Evolutionary conservation across 495 filamentous ascomycete genomes (phyloP).

Genomic region (Annulohypoxylon nitens): DNA sequence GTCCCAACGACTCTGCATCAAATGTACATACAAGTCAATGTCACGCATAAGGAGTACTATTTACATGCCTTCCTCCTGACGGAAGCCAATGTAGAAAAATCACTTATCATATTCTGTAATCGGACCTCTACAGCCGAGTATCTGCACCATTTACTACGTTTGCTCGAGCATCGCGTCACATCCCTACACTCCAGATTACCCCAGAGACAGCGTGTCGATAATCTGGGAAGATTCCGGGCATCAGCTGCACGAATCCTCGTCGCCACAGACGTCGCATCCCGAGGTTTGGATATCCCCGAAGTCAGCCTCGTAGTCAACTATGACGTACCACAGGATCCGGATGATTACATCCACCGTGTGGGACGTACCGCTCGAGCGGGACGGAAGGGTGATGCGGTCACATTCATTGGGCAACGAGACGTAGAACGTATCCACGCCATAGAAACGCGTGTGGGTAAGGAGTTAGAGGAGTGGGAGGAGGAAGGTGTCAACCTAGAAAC

Average conservation of each 20-base stretch:
- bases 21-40: slow-evolving; percentile 85
- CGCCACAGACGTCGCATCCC: slow-evolving; percentile 94
- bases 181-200: slow-evolving; percentile 87
- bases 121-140: slow-evolving; percentile 87
- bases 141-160: slow-evolving; percentile 84
- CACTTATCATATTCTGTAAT: slow-evolving; percentile 95
- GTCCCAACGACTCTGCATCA: slow-evolving; percentile 86
- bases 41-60: slow-evolving; percentile 92
- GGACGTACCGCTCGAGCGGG: slow-evolving; percentile 96
- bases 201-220: slow-evolving; percentile 84
- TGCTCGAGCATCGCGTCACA: slow-evolving; percentile 90
- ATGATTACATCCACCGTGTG: slow-evolving; percentile 97
- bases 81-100: slow-evolving; percentile 76
- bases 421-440: slow-evolving; percentile 88
- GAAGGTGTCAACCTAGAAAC: slow-evolving; percentile 92
- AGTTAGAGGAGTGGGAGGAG: slow-evolving; percentile 83
- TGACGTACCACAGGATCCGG: slow-evolving; percentile 93
- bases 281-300: slow-evolving; percentile 95
- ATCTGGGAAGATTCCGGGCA: slow-evolving; percentile 91
- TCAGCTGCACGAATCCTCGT: slow-evolving; percentile 91
- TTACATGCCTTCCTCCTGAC: slow-evolving; percentile 91
- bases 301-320: slow-evolving; percentile 94
- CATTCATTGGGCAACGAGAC: slow-evolving; percentile 92
- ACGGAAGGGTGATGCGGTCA: slow-evolving; percentile 81
- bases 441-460: slow-evolving; percentile 80